Conservation (phyloP, 2,329 filamentous ascomycete species). For the Chaetomiaceae sp. region DNA sequence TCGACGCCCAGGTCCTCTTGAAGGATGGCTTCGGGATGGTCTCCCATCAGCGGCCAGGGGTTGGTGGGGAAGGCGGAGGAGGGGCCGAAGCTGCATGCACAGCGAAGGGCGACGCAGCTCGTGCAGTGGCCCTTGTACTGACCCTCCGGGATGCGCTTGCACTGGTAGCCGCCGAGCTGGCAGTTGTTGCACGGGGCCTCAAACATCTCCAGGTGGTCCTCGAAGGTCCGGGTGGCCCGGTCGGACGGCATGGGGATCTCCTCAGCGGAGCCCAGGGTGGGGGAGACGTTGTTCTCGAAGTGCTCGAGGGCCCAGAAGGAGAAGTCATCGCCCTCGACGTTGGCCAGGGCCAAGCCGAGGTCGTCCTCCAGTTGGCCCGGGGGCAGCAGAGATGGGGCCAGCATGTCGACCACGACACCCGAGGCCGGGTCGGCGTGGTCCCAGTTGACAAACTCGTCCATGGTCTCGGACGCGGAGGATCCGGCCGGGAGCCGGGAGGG, state of each 20-base stretch:
- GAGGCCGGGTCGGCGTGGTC: slow-evolving; percentile 42
- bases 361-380: slow-evolving; percentile 30
- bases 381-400: slow-evolving; percentile 6
- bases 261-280: slow-evolving; percentile 15
- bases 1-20: slow-evolving; percentile 33
- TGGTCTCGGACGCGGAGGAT: slow-evolving; percentile 27
- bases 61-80: slow-evolving; percentile 40
- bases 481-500: slow-evolving; percentile 13
- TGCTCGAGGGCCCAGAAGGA: slow-evolving; percentile 56
- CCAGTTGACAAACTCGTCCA: slow-evolving; percentile 63
- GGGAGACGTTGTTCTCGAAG: slow-evolving; percentile 42
- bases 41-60: slow-evolving; percentile 42
- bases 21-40: slow-evolving; percentile 37
- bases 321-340: slow-evolving; percentile 55
- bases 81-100: slow-evolving; percentile 53
- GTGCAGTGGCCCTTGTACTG: slow-evolving; percentile 57
- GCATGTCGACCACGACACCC: slow-evolving; percentile 28
- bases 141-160: slow-evolving; percentile 58
- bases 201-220: slow-evolving; percentile 41
- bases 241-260: slow-evolving; percentile 23
- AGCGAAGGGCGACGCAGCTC: slow-evolving; percentile 55
- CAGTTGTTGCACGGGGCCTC: slow-evolving; percentile 50
- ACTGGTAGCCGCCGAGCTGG: slow-evolving; percentile 48
- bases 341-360: slow-evolving; percentile 51
- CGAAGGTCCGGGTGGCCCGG: slow-evolving; percentile 29